A percentile compares a stretch with the other conserved stretches of the same genome.
These are phyloP conservation scores for Chytridiales sp. DNA, from an alignment of 371 early-diverging fungal genomes.

Conservation along the genomic window DNA sequence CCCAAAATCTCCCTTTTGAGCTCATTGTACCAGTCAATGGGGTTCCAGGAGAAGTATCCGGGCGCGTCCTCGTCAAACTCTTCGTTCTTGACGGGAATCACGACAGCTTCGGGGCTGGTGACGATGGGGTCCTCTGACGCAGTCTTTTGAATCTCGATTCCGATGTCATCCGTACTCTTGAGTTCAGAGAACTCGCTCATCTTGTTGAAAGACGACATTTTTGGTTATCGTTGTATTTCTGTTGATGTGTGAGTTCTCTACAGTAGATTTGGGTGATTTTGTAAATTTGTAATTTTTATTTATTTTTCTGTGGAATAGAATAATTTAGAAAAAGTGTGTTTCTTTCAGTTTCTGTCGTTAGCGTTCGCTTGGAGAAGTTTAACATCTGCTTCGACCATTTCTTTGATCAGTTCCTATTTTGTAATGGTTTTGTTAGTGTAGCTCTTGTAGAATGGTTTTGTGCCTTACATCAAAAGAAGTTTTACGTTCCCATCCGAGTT, in stretches of 20 bases:
- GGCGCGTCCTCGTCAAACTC: conserved; percentile 39
- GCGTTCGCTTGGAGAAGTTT: conserved; percentile 18
- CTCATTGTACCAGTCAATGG: conserved; percentile 47
- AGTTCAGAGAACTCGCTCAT: conserved; percentile 29
- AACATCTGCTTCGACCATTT: conserved; percentile 33
- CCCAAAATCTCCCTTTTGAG: conserved; percentile 43
- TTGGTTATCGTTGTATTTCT: too few species aligned
- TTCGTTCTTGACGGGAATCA: conserved; percentile 1
- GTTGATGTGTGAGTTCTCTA: too few species aligned
- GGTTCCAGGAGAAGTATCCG: conserved; percentile 47
- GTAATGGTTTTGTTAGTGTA: too few species aligned
- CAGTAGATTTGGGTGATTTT: too few species aligned
- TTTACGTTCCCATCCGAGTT: conserved; percentile 71
- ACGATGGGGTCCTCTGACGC: too few species aligned
- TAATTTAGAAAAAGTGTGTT: too few species aligned
- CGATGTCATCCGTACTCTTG: conserved; percentile 1
- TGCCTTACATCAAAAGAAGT: conserved; percentile 67
- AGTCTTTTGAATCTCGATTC: conserved; percentile 12
- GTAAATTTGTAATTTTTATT: too few species aligned
- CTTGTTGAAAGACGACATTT: conserved; percentile 18
- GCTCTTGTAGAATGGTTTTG: too few species aligned
- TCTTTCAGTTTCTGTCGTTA: conserved; percentile 16
- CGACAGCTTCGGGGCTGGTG: conserved; percentile 21
- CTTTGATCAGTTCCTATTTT: conserved; percentile 25
- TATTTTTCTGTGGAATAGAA: too few species aligned